Evolutionary conservation across 2,329 filamentous ascomycete genomes (phyloP).

Genomic region (Botrytis galanthina): DNA sequence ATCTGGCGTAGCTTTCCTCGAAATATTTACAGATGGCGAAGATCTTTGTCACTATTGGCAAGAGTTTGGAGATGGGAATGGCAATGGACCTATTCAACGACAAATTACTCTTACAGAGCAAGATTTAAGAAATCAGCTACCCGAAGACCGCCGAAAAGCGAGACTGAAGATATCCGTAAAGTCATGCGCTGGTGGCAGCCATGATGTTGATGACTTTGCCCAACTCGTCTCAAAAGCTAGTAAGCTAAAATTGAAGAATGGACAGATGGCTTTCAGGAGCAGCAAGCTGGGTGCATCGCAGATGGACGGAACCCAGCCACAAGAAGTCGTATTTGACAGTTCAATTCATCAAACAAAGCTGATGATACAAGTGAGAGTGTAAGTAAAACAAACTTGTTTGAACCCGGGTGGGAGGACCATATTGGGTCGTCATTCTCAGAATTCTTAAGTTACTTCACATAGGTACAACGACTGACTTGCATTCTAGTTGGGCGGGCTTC

Average conservation of each 20-base stretch:
- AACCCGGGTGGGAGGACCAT: not conserved
- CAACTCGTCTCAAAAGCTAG: conserved; percentile 67
- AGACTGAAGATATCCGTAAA: conserved; percentile 71
- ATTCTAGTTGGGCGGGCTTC: conserved; percentile 45
- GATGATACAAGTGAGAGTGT: conserved; percentile 67
- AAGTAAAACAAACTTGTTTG: conserved; percentile 55
- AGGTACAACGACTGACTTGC: not conserved
- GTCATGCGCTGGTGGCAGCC: conserved; percentile 70
- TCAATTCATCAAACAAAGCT: conserved; percentile 67
- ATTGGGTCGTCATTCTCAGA: not conserved
- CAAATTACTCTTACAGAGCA: conserved; percentile 73
- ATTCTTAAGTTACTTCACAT: not conserved
- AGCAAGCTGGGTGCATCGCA: conserved; percentile 70
- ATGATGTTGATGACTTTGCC: conserved; percentile 75
- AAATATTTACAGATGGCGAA: conserved; percentile 78
- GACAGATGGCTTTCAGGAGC: conserved; percentile 72
- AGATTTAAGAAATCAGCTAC: conserved; percentile 68
- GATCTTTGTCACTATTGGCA: conserved; percentile 77
- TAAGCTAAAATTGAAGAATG: conserved; percentile 70
- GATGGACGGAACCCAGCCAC: conserved; percentile 65
- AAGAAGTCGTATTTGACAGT: conserved; percentile 74
- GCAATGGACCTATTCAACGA: conserved; percentile 60
- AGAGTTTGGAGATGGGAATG: conserved; percentile 67
- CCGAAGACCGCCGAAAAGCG: conserved; percentile 68
- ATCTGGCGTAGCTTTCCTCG: conserved; percentile 80